phyloP scores from a whole-genome alignment of 352 stramenopile genomes.

The Globisporangium nagaii region DNA sequence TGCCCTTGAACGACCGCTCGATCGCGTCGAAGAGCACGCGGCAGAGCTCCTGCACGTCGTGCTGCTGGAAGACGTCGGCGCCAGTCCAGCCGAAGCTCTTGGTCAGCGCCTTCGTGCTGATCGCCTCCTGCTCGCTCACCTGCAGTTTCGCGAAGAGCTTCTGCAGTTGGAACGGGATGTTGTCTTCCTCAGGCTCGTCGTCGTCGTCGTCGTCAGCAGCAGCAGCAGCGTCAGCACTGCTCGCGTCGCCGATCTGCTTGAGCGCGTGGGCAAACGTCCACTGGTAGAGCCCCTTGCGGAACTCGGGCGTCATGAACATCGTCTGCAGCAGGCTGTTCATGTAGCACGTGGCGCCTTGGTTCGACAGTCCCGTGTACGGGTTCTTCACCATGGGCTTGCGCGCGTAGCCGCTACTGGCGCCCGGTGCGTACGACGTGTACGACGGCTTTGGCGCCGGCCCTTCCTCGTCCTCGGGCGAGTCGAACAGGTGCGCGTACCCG shows the following conservation, averaged over 20 bases:
- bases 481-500: constrained; percentile 49
- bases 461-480: constrained; percentile 24
- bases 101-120: constrained; percentile 82
- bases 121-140: constrained; percentile 57
- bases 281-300: constrained; percentile 78
- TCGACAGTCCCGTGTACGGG: constrained; percentile 76
- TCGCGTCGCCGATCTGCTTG: constrained; percentile 3
- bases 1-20: constrained; percentile 84
- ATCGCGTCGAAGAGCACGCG: constrained; percentile 90
- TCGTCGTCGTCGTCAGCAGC: constrained; percentile 30
- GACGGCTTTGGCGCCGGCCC: constrained; percentile 9
- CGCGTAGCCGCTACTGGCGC: constrained; percentile 1
- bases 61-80: constrained; percentile 86
- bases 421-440: constrained; percentile 10
- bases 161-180: constrained; percentile 88
- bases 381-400: constrained; percentile 17
- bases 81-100: constrained; percentile 91
- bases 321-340: constrained; percentile 92
- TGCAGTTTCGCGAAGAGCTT: constrained; percentile 90
- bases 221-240: background rate
- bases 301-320: constrained; percentile 88
- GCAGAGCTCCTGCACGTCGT: constrained; percentile 90
- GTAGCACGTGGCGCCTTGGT: constrained; percentile 92
- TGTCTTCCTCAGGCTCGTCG: constrained; percentile 60
- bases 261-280: constrained; percentile 27